These are phyloP conservation scores for Juncus inflexus DNA, from an alignment of 176 grass and related monocot genomes.

Conservation along the genomic window DNA sequence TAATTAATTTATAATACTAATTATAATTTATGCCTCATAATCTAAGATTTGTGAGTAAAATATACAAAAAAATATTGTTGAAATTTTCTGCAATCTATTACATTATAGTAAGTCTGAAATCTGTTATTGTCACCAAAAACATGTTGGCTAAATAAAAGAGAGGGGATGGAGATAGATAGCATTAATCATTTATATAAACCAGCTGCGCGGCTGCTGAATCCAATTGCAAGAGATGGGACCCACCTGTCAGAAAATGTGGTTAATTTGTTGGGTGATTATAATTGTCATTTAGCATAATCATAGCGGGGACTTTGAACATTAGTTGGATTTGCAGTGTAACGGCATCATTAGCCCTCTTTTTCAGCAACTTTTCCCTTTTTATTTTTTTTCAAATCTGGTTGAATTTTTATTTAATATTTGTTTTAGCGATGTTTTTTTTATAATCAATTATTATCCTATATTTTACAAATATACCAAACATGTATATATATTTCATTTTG, in stretches of 20 bases:
- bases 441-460: background rate
- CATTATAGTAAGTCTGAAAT: background rate
- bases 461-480: background rate
- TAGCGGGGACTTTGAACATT: background rate
- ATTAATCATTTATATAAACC: too few species aligned
- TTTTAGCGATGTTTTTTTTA: too few species aligned
- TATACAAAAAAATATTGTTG: too few species aligned
- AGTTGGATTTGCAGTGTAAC: slow-evolving; percentile 14
- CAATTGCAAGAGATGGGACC: background rate
- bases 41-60: too few species aligned
- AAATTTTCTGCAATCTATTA: too few species aligned
- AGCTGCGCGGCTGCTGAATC: too few species aligned
- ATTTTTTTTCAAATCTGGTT: background rate
- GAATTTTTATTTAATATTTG: too few species aligned
- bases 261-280: background rate
- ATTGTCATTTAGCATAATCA: slow-evolving; percentile 17
- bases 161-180: background rate
- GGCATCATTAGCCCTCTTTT: too few species aligned
- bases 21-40: too few species aligned
- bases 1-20: too few species aligned
- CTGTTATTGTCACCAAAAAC: background rate
- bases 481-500: background rate
- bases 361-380: background rate
- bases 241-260: background rate
- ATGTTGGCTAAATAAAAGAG: background rate